A percentile compares a stretch with the other conserved stretches of the same genome.
These are phyloP conservation scores for Cutaneotrichosporon curvatum DNA, from an alignment of 1,284 basidiomycete species.

Conservation along the genomic window DNA sequence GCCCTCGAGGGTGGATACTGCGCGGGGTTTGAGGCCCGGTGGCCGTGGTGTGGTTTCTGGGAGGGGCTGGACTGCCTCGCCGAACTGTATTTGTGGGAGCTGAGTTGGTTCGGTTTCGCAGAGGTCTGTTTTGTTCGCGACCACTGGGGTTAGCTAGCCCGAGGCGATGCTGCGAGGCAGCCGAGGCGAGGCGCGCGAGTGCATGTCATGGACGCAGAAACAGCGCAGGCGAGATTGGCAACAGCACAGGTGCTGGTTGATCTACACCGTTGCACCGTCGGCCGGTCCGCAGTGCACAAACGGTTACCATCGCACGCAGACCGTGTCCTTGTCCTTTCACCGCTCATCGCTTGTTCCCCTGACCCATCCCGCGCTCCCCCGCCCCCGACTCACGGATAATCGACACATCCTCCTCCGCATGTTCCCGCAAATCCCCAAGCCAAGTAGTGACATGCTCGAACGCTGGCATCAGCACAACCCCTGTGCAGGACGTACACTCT, in stretches of 20 bases:
- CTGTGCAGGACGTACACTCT: slow-evolving; percentile 28
- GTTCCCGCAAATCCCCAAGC: slow-evolving; percentile 35
- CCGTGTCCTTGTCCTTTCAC: too few species aligned
- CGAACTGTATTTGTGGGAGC: slow-evolving; percentile 27
- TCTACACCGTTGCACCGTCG: too few species aligned
- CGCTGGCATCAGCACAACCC: slow-evolving; percentile 17
- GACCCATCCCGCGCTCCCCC: too few species aligned
- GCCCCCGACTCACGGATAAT: slow-evolving; percentile 40
- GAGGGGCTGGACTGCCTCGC: slow-evolving; percentile 20
- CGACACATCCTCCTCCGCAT: slow-evolving; percentile 42
- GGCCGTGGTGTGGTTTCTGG: neutral
- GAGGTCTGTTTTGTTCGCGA: slow-evolving; percentile 43
- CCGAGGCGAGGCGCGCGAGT: too few species aligned
- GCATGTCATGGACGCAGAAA: too few species aligned
- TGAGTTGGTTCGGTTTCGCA: slow-evolving; percentile 24
- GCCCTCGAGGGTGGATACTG: slow-evolving; percentile 29
- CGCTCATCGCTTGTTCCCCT: too few species aligned
- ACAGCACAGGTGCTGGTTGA: too few species aligned
- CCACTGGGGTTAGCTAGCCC: slow-evolving; percentile 19
- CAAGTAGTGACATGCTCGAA: slow-evolving; percentile 42
- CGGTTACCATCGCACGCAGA: too few species aligned
- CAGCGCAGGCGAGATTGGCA: too few species aligned
- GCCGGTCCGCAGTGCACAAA: too few species aligned
- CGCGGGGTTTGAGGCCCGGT: slow-evolving; percentile 11
- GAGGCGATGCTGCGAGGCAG: too few species aligned